These are phyloP conservation scores for Aspergillus funiculosus DNA, from an alignment of 495 filamentous ascomycete genomes.

Conservation along the genomic window DNA sequence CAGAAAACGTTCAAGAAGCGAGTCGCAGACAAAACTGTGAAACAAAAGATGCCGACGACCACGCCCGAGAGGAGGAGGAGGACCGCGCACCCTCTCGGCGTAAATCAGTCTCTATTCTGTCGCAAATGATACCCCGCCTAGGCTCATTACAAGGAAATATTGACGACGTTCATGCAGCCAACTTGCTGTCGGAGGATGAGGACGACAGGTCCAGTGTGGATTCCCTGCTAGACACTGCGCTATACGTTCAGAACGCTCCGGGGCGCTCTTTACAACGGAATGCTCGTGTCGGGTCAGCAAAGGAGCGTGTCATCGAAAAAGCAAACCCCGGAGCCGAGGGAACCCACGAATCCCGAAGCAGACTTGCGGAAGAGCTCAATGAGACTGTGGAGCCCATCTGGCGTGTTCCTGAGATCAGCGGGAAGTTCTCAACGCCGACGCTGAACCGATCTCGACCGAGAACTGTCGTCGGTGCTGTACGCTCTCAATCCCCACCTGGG, in stretches of 20 bases:
- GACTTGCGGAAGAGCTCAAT: constrained; percentile 1
- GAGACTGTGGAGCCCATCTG: constrained; percentile 29
- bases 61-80: constrained; percentile 1
- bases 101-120: constrained; percentile 3
- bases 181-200: constrained; percentile 18
- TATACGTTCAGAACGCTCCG: constrained; percentile 14
- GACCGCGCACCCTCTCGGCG: not conserved
- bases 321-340: constrained; percentile 16
- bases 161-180: constrained; percentile 12
- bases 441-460: constrained; percentile 18
- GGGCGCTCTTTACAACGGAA: not conserved
- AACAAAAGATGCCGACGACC: constrained; percentile 1
- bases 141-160: not conserved
- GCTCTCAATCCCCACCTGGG: constrained; percentile 34
- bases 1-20: not conserved
- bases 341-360: constrained; percentile 12
- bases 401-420: constrained; percentile 38
- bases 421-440: constrained; percentile 32
- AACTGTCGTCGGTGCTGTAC: constrained; percentile 13
- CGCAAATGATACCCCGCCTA: constrained; percentile 3
- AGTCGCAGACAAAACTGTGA: not conserved
- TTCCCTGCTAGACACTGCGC: constrained; percentile 22
- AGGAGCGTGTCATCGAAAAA: constrained; percentile 16
- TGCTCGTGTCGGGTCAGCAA: too few species aligned
- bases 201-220: constrained; percentile 24